Base-by-base conservation (phyloP, 73 alveolate genomes). In the Paramecium bursaria region DNA sequence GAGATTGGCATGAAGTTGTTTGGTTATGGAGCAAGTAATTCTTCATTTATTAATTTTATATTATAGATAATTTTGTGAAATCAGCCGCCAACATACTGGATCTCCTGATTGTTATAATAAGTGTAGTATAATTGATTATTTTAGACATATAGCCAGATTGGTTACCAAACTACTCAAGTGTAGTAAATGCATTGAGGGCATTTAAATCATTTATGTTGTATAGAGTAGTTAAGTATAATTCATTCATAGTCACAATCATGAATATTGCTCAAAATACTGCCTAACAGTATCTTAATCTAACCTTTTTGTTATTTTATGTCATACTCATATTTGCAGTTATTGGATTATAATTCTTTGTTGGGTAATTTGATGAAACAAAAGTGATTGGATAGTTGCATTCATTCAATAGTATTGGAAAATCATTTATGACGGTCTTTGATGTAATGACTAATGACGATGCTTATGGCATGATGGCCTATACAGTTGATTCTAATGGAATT, bases 401-500 rank as follows among this genome's bases (percentile, higher is more conserved):
- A 39, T 67, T 67, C 21, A 67, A 67, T 67, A 67, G 82, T 21
- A 67, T 67, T 25, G 82, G 60, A 15, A 67, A 67, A 67, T 31
- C 82, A 5, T 67, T 53, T 53, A 67, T 67, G 82, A 67, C 82
- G 6, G 55, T 67, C 7, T 67, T 67, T 67, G 44, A 67, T 39
- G 50, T 47, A 39, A 67, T 67, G 33, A 67, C 82, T 5, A 67
- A 67, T 35, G 82, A 67, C 21, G 82, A 67, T 67, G 82, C 82
- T n/a, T 25, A 25, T 67, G 82, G 82, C 10, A 67, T 67, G 82
- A 14, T 42, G 11, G 44, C 22, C 19, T 53, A 39, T 1, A 57
- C 82, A 31, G 44, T 57, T 0, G 7, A 31, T 25, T 67, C 26
- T 14, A 33, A 42, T 10, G 82, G 44, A 39, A 67, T 47, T 9